A percentile compares a stretch with the other conserved stretches of the same genome.
These are phyloP conservation scores for Floccularia luteovirens DNA, from an alignment of 768 basidiomycete species.

Conservation along the genomic window DNA sequence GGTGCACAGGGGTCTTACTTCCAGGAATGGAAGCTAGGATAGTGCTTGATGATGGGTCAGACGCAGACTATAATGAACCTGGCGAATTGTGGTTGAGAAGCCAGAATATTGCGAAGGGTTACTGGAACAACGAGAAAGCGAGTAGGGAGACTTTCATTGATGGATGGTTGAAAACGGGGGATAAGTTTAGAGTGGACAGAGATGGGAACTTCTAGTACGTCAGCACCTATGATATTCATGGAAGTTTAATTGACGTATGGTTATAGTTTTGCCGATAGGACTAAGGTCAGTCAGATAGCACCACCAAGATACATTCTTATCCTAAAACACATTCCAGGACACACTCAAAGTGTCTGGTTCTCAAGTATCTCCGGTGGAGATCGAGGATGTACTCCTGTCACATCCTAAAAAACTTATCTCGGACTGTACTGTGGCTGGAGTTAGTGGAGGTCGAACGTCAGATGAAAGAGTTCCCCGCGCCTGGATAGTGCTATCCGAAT, in stretches of 20 bases:
- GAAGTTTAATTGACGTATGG: slow-evolving; percentile 2
- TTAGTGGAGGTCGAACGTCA: slow-evolving; percentile 58
- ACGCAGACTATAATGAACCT: slow-evolving; percentile 45
- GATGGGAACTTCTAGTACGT: slow-evolving; percentile 62
- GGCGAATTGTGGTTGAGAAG: slow-evolving; percentile 63
- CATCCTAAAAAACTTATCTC: slow-evolving; percentile 55
- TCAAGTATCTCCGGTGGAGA: slow-evolving; percentile 77
- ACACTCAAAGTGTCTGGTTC: slow-evolving; percentile 73
- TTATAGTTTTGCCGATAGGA: slow-evolving; percentile 67
- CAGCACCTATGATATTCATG: background rate
- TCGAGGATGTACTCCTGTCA: slow-evolving; percentile 58
- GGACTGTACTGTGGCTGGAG: slow-evolving; percentile 69
- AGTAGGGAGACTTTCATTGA: slow-evolving; percentile 59
- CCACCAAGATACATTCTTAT: background rate
- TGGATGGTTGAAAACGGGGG: slow-evolving; percentile 75
- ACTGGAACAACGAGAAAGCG: slow-evolving; percentile 65
- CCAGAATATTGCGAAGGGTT: slow-evolving; percentile 52
- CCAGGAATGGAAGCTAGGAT: slow-evolving; percentile 63
- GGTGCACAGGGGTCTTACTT: slow-evolving; percentile 49
- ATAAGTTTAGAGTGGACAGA: slow-evolving; percentile 54
- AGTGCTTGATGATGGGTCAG: slow-evolving; percentile 47
- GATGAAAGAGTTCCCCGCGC: slow-evolving; percentile 75
- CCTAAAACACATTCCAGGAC: slow-evolving; percentile 35
- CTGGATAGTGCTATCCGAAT: slow-evolving; percentile 58
- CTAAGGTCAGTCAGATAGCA: slow-evolving; percentile 40